Percentiles rank a stretch among this genome's conserved stretches.
These are phyloP conservation scores for Spinacia oleracea DNA, from an alignment of 179 eudicot genomes.

Conservation along the genomic window DNA sequence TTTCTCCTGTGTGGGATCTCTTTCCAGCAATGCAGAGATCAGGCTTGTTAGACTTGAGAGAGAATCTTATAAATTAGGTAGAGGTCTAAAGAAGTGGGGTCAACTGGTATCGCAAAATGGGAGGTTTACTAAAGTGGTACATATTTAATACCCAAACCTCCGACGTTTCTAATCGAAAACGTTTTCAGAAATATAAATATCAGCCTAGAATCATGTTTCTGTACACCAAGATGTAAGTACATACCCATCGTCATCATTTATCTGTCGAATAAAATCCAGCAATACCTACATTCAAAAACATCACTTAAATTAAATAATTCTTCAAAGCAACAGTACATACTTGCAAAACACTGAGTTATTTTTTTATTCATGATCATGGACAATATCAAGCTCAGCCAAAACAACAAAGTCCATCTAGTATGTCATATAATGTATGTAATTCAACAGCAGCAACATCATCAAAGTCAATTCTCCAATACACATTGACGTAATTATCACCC, in stretches of 20 bases:
- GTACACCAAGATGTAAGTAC: constrained; percentile 5
- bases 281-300: constrained; percentile 62
- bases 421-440: background rate
- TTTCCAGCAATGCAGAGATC: background rate
- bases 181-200: background rate
- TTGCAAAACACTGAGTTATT: background rate
- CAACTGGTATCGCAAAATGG: no score
- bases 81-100: background rate
- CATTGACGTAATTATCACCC: background rate
- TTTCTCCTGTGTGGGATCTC: background rate
- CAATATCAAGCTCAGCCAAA: background rate
- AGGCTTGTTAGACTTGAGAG: background rate
- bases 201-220: background rate
- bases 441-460: background rate
- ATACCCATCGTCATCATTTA: constrained; percentile 98
- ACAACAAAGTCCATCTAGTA: background rate
- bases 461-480: background rate
- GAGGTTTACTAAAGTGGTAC: no score
- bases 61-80: background rate
- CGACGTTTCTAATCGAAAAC: no score
- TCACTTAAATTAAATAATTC: background rate
- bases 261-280: constrained; percentile 82
- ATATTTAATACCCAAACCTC: no score
- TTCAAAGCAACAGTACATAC: background rate
- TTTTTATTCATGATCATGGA: background rate